A percentile compares a stretch with the other conserved stretches of the same genome.
Conservation (phyloP, 345 rosid species). For the Atalantia buxifolia region DNA sequence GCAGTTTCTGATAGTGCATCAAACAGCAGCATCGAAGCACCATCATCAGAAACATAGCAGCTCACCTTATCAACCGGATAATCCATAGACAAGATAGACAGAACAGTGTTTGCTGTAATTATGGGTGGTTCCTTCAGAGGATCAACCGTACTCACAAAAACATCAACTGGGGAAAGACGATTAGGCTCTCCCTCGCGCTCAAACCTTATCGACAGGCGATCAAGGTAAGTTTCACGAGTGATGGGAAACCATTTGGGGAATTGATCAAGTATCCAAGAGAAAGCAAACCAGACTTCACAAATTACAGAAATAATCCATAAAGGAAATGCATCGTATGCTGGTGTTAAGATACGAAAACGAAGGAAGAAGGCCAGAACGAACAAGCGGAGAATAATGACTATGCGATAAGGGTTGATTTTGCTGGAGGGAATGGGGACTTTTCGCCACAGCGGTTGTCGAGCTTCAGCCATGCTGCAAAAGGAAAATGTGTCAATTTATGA, state of each 20-base stretch:
- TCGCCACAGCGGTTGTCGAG: conserved; percentile 92
- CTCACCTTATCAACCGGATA: conserved; percentile 86
- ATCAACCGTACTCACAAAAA: conserved; percentile 89
- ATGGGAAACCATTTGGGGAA: conserved; percentile 97
- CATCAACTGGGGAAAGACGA: conserved; percentile 72
- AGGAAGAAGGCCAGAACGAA: conserved; percentile 74
- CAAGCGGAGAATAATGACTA: conserved; percentile 88
- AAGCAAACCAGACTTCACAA: conserved; percentile 92
- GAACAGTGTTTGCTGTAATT: conserved; percentile 90
- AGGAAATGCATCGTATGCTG: conserved; percentile 85
- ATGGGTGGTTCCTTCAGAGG: conserved; percentile 99
- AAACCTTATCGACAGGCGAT: conserved; percentile 78
- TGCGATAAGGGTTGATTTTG: conserved; percentile 86
- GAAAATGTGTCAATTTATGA: not conserved
- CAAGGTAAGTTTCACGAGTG: conserved; percentile 84
- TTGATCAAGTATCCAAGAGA: conserved; percentile 98
- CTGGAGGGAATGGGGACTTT: conserved; percentile 87
- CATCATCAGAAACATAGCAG: conserved; percentile 96
- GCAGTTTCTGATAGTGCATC: conserved; percentile 86
- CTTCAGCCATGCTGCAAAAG: conserved; percentile 78
- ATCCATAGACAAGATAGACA: conserved; percentile 75
- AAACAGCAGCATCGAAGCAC: conserved; percentile 93
- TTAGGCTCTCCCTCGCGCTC: conserved; percentile 87
- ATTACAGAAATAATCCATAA: conserved; percentile 92
- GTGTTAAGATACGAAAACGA: conserved; percentile 86